These are phyloP conservation scores for Tilletia horrida DNA, from an alignment of 1,284 basidiomycete genomes.

Conservation along the genomic window DNA sequence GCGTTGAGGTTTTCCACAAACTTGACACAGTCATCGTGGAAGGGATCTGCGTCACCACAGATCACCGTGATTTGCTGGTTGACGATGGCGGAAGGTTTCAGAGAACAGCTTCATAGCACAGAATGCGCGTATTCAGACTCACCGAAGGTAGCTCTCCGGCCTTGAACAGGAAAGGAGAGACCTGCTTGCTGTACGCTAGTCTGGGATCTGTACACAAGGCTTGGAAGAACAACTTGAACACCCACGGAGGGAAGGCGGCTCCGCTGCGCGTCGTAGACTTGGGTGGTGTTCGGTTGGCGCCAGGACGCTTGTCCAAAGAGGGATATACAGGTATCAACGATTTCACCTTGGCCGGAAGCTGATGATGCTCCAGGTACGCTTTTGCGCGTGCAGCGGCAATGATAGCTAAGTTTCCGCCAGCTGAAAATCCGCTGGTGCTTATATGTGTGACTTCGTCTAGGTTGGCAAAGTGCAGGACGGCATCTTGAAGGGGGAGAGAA, in stretches of 20 bases:
- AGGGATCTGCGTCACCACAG: not conserved
- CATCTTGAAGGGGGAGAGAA: not conserved
- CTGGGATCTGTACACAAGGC: not conserved
- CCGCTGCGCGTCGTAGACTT: not conserved
- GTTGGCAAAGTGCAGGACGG: slow-evolving; percentile 8
- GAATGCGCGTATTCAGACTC: not conserved
- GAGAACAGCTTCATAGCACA: not conserved
- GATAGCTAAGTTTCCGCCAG: slow-evolving; percentile 1
- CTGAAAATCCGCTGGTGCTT: not conserved
- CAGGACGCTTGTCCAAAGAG: not conserved
- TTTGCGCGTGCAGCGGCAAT: not conserved
- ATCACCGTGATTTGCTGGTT: not conserved
- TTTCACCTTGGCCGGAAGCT: not conserved
- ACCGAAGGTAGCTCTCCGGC: not conserved
- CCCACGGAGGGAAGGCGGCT: not conserved
- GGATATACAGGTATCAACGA: not conserved
- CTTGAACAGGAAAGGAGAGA: not conserved
- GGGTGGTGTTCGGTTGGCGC: not conserved
- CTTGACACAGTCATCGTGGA: slow-evolving; percentile 1
- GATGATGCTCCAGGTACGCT: not conserved
- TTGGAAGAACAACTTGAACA: not conserved
- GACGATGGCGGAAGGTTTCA: not conserved
- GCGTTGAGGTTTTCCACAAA: slow-evolving; percentile 5
- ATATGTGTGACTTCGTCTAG: not conserved
- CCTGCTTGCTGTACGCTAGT: not conserved